These are phyloP conservation scores for Cutaneotrichosporon sp. DNA, from an alignment of 1,284 basidiomycete species.

Conservation along the genomic window DNA sequence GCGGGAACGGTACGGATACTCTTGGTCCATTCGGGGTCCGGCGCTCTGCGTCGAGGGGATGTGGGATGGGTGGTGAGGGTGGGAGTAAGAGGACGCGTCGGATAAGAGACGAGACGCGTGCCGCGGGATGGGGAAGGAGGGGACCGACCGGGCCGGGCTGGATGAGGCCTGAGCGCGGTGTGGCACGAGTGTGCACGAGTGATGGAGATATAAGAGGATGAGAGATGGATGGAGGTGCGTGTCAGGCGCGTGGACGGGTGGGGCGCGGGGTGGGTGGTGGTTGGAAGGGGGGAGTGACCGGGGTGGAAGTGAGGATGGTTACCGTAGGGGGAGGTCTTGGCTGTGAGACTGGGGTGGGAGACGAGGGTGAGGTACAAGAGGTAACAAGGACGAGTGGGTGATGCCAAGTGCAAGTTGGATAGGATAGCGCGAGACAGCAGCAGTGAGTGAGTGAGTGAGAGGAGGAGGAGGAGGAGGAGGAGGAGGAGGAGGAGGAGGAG, in stretches of 20 bases:
- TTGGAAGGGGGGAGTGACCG: too few relatives aligned
- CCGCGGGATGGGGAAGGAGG: neutral
- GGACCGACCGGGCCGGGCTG: neutral
- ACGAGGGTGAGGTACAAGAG: too few relatives aligned
- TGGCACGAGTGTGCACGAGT: neutral
- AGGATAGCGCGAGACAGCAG: too few relatives aligned
- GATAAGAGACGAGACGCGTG: neutral
- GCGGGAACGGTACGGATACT: slow-evolving; percentile 1
- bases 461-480: too few relatives aligned
- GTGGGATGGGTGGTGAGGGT: neutral
- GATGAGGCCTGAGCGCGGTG: slow-evolving; percentile 1
- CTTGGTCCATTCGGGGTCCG: neutral
- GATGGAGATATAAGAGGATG: neutral
- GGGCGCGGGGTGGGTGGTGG: neutral
- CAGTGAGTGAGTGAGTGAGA: too few relatives aligned
- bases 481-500: too few relatives aligned
- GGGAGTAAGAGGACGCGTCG: neutral
- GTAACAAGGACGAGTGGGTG: too few relatives aligned
- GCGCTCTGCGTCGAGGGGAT: neutral
- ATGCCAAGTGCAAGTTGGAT: too few relatives aligned
- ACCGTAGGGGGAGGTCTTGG: too few relatives aligned
- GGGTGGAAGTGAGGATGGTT: too few relatives aligned
- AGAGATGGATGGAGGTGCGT: neutral
- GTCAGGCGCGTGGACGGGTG: neutral
- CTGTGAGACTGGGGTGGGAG: too few relatives aligned